Evolutionary conservation across 2,329 filamentous ascomycete genomes (phyloP), one percentile per base, ranked within the genome.

Genomic region (Alternaria sp.): DNA sequence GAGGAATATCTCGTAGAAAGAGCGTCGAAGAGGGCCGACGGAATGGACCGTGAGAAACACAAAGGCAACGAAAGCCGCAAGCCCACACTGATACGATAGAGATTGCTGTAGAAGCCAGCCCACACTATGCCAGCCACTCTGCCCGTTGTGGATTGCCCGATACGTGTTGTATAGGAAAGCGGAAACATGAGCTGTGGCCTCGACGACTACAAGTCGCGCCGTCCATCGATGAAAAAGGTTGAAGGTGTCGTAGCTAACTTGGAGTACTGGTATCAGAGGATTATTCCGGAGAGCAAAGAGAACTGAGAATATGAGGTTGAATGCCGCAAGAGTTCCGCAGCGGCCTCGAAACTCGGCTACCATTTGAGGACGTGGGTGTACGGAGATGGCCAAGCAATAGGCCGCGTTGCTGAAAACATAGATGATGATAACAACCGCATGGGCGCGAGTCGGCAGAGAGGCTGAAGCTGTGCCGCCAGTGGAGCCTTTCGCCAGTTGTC

Each of bases 1-100:
- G 73, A 92, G 88, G 81, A 93, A 92, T 1, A 82, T 85, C 76
- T 93, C 90, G 76, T 93, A 93, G 69, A 89, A 91, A n/a, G 89
- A 89, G 71, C 92, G 90, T 56, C 90, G 84, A 13, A 91, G 77
- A 51, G 88, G 83, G 50, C 89, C 90, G 36, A 85, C 82, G 0
- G 90, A 88, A 65, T 90, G 88, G 45, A 91, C 77, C 31, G 83
- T 74, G 51, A 92, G 83, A 51, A 81, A 81, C 10, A 87, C 73
- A 53, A 90, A 84, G 0, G 86, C 84, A 55, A 81, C 75, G 9
- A 84, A 85, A 78, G 85, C 86, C 58, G 89, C 79, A 46, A 88
- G 76, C 13, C 86, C 14, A 88, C 89, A 59, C 77, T 86, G 58
- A 84, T 67, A 67, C 86, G 78, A 67, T 82, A 83, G 0, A 72